phyloP scores from a whole-genome alignment of 257 asterid species.

The Fraxinus quadrangulata region DNA sequence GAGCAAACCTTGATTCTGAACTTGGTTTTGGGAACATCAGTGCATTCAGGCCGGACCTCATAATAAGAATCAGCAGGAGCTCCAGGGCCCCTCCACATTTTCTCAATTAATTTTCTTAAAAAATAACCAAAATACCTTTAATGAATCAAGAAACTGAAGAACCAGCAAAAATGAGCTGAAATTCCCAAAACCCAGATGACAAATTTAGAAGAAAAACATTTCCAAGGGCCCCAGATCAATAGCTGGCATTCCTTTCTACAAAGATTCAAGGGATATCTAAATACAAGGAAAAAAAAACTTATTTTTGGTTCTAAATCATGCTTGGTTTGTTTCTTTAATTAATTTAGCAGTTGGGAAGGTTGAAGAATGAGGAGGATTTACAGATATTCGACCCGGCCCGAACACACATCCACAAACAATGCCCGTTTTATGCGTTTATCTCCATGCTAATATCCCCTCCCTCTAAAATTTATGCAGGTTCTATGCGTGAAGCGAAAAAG shows the following conservation, averaged over 20 bases:
- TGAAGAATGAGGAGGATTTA: conserved; percentile 23
- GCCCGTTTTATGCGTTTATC: background rate
- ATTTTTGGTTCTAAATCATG: background rate
- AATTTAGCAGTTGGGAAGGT: conserved; percentile 16
- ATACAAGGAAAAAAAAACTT: conserved; percentile 16
- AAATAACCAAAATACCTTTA: conserved; percentile 6
- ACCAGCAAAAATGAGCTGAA: conserved; percentile 21
- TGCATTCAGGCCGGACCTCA: conserved; percentile 77
- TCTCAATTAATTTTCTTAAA: conserved; percentile 4
- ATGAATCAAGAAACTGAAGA: conserved; percentile 16
- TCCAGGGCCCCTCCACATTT: conserved; percentile 84
- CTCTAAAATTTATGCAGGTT: background rate
- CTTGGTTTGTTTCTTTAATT: conserved; percentile 24
- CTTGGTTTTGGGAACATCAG: conserved; percentile 82
- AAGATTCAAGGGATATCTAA: conserved; percentile 30
- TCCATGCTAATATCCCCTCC: background rate
- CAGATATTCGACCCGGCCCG: background rate
- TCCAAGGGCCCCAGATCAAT: conserved; percentile 35
- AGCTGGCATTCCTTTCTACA: conserved; percentile 24
- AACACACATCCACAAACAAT: background rate
- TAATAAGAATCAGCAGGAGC: conserved; percentile 85
- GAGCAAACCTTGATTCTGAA: conserved; percentile 82
- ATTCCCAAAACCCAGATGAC: conserved; percentile 40
- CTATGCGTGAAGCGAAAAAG: conserved; percentile 37
- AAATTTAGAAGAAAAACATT: conserved; percentile 31